Conservation (phyloP, 352 stramenopile genomes). For the Phytopythium mirpurense region DNA sequence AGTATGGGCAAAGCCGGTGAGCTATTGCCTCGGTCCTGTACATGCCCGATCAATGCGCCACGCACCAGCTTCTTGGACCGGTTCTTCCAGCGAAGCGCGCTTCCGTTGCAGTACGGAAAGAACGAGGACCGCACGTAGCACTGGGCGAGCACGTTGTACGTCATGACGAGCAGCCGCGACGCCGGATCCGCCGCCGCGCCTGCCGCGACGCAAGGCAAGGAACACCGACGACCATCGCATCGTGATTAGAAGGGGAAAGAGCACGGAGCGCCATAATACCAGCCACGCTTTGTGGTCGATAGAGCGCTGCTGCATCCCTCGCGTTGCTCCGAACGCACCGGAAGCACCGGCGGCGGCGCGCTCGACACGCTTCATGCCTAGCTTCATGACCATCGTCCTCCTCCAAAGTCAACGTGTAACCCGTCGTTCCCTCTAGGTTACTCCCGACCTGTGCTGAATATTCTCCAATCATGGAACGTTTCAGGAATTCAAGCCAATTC, state of each 20-base stretch:
- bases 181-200: constrained; percentile 17
- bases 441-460: background rate
- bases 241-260: background rate
- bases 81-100: constrained; percentile 66
- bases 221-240: background rate
- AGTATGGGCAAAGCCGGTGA: background rate
- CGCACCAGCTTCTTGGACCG: constrained; percentile 59
- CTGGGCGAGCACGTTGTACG: constrained; percentile 84
- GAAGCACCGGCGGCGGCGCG: constrained; percentile 8
- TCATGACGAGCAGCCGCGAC: constrained; percentile 65
- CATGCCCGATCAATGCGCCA: background rate
- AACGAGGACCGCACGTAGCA: constrained; percentile 73
- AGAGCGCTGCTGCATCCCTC: no score
- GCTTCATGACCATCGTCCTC: background rate
- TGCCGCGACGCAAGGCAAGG: constrained; percentile 1
- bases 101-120: constrained; percentile 75
- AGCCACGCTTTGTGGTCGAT: no score
- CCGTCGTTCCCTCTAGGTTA: background rate
- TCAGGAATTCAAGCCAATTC: constrained; percentile 26
- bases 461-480: constrained; percentile 6
- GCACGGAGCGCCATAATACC: no score
- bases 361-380: constrained; percentile 25
- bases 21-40: background rate
- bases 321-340: background rate
- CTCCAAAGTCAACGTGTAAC: background rate